Percentiles rank a stretch among this genome's conserved stretches.
These are phyloP conservation scores for Microdochium nivale DNA, from an alignment of 2,329 filamentous ascomycete species.

Conservation along the genomic window DNA sequence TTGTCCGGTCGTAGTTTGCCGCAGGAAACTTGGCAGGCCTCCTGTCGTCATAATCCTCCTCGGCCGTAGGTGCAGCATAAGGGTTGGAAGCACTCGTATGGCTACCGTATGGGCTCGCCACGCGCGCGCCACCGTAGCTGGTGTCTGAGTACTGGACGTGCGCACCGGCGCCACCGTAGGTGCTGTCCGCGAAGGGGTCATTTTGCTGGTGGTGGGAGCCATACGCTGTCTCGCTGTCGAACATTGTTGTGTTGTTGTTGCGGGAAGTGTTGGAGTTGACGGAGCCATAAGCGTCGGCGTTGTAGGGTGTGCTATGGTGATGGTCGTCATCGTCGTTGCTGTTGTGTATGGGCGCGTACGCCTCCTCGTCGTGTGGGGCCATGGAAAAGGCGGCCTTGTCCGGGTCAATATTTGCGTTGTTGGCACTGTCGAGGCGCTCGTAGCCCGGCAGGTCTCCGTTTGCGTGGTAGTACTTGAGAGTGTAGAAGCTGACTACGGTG, in stretches of 20 bases:
- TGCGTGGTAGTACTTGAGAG: conserved; percentile 52
- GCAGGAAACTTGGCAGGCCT: conserved; percentile 45
- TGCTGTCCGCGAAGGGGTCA: conserved; percentile 33
- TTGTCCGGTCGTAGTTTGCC: conserved; percentile 47
- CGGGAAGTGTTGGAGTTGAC: conserved; percentile 9
- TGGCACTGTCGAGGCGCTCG: conserved; percentile 33
- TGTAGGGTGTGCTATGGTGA: conserved; percentile 17
- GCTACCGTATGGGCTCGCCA: neutral
- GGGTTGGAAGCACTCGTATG: conserved; percentile 10
- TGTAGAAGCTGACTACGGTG: conserved; percentile 49
- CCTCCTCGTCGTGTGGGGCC: conserved; percentile 57
- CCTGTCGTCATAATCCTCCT: conserved; percentile 33
- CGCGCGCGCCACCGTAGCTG: conserved; percentile 12
- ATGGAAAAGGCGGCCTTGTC: conserved; percentile 63
- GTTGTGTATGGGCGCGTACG: conserved; percentile 53
- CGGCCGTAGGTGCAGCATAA: conserved; percentile 30
- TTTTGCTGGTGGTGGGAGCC: conserved; percentile 16
- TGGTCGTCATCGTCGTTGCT: conserved; percentile 41
- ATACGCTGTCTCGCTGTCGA: conserved; percentile 44
- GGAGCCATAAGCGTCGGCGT: conserved; percentile 20
- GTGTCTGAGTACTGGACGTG: conserved; percentile 19
- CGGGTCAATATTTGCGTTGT: conserved; percentile 48
- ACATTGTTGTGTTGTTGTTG: conserved; percentile 28
- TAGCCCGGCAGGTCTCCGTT: conserved; percentile 55
- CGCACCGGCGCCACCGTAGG: conserved; percentile 23